Evolutionary conservation across 2,329 filamentous ascomycete species (phyloP).

Genomic region (Neophaeococcomyces aloes): DNA sequence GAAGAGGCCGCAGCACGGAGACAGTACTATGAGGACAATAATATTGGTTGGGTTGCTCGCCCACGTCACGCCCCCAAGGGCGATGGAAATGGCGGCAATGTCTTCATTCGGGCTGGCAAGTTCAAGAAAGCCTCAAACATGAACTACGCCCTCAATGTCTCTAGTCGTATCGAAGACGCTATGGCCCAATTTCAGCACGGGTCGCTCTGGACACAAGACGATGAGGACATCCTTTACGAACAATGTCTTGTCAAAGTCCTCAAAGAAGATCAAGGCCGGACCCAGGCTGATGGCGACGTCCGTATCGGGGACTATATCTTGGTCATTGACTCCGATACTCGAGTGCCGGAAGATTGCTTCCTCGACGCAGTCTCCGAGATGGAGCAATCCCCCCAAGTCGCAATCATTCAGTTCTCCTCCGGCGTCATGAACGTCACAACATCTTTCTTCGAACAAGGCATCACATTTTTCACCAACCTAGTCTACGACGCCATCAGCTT

Average conservation of each 20-base stretch:
- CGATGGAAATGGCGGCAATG: constrained; percentile 9
- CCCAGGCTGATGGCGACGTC: constrained; percentile 71
- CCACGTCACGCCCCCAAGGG: constrained; percentile 42
- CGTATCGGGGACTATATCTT: constrained; percentile 71
- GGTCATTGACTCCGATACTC: constrained; percentile 59
- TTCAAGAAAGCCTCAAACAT: constrained; percentile 69
- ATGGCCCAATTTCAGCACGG: constrained; percentile 26
- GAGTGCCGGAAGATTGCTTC: constrained; percentile 57
- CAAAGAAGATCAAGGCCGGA: constrained; percentile 42
- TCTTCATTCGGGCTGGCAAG: constrained; percentile 43
- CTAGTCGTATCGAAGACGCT: constrained; percentile 52
- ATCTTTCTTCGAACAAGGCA: constrained; percentile 64
- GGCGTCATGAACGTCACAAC: constrained; percentile 67
- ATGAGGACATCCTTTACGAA: constrained; percentile 40
- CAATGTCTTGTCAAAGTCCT: constrained; percentile 41
- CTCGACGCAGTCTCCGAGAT: constrained; percentile 62
- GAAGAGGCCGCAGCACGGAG: constrained; percentile 36
- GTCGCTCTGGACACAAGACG: constrained; percentile 24
- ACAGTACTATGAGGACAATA: constrained; percentile 41
- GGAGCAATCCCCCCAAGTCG: constrained; percentile 58
- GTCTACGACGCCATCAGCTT: constrained; percentile 65
- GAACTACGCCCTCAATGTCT: constrained; percentile 58
- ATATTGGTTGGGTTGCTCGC: constrained; percentile 41
- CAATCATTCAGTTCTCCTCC: constrained; percentile 61
- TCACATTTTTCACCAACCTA: constrained; percentile 70